Evolutionary conservation across 352 stramenopile species (phyloP).

Genomic region (Phytophthora idaei): DNA sequence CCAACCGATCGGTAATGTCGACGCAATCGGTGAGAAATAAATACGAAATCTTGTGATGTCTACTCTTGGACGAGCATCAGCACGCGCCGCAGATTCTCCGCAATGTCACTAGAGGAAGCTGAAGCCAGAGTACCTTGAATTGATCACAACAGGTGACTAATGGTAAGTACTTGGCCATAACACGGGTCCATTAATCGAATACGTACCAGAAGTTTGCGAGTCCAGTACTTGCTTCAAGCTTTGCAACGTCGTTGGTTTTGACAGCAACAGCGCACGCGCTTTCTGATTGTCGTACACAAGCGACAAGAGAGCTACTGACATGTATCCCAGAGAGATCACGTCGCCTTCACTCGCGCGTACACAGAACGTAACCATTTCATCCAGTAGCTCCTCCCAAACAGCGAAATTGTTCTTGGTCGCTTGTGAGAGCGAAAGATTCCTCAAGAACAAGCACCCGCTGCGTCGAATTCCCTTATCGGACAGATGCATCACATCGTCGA

Average conservation of each 20-base stretch:
- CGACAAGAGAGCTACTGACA: conserved; percentile 56
- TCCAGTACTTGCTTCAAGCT: conserved; percentile 40
- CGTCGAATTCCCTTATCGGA: conserved; percentile 29
- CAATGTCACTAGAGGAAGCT: conserved; percentile 13
- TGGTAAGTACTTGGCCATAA: background rate
- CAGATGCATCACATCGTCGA: conserved; percentile 57
- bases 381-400: conserved; percentile 58
- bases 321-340: conserved; percentile 17
- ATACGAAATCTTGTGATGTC: conserved; percentile 17
- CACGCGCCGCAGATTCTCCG: conserved; percentile 34
- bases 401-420: conserved; percentile 59
- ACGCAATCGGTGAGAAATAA: conserved; percentile 25
- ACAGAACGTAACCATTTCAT: conserved; percentile 40
- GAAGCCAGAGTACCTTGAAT: background rate
- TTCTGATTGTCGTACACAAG: conserved; percentile 75
- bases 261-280: conserved; percentile 48
- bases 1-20: background rate
- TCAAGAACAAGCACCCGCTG: conserved; percentile 51
- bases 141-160: conserved; percentile 1
- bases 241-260: conserved; percentile 33
- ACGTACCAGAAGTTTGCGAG: conserved; percentile 25
- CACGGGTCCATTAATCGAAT: background rate
- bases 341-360: conserved; percentile 15
- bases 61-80: conserved; percentile 38
- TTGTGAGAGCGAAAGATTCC: conserved; percentile 66